phyloP scores from a whole-genome alignment of 2,329 filamentous ascomycete genomes.

The Pseudocercospora crystallina region DNA sequence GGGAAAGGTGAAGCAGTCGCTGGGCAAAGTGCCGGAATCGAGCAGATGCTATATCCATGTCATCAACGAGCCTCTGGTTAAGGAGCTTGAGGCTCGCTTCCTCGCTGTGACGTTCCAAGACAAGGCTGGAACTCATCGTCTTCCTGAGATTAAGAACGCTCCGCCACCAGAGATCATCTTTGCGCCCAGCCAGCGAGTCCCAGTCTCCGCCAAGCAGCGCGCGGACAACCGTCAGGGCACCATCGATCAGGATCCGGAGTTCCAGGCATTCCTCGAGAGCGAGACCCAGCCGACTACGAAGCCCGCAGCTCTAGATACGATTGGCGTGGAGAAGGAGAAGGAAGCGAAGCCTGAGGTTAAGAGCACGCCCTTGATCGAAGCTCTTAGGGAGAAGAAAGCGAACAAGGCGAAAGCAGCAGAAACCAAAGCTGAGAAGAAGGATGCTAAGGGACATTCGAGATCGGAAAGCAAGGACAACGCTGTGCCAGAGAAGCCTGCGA shows the following conservation, averaged over 20 bases:
- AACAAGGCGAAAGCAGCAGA: slow-evolving; percentile 32
- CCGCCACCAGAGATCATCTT: slow-evolving; percentile 74
- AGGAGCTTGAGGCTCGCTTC: slow-evolving; percentile 68
- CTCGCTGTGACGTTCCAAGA: slow-evolving; percentile 73
- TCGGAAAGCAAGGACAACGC: slow-evolving; percentile 40
- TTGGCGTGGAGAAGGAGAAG: slow-evolving; percentile 49
- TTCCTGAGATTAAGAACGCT: slow-evolving; percentile 66
- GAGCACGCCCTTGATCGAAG: slow-evolving; percentile 87
- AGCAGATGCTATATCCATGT: slow-evolving; percentile 81
- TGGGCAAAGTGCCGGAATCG: slow-evolving; percentile 81
- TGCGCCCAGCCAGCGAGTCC: slow-evolving; percentile 79
- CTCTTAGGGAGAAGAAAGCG: slow-evolving; percentile 66
- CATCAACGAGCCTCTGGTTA: slow-evolving; percentile 66
- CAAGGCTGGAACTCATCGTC: slow-evolving; percentile 72
- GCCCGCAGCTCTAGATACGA: slow-evolving; percentile 50
- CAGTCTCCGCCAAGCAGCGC: slow-evolving; percentile 66
- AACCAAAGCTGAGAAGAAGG: slow-evolving; percentile 37
- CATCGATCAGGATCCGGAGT: slow-evolving; percentile 94
- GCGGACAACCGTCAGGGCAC: slow-evolving; percentile 85
- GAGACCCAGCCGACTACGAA: slow-evolving; percentile 73
- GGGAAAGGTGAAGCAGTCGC: slow-evolving; percentile 74
- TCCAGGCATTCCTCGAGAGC: slow-evolving; percentile 86
- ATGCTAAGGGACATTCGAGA: slow-evolving; percentile 21
- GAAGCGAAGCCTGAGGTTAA: slow-evolving; percentile 63
- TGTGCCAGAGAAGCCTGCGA: slow-evolving; percentile 33